These are phyloP conservation scores for Circinella umbellata DNA, from an alignment of 371 early-diverging fungal species.

Conservation along the genomic window DNA sequence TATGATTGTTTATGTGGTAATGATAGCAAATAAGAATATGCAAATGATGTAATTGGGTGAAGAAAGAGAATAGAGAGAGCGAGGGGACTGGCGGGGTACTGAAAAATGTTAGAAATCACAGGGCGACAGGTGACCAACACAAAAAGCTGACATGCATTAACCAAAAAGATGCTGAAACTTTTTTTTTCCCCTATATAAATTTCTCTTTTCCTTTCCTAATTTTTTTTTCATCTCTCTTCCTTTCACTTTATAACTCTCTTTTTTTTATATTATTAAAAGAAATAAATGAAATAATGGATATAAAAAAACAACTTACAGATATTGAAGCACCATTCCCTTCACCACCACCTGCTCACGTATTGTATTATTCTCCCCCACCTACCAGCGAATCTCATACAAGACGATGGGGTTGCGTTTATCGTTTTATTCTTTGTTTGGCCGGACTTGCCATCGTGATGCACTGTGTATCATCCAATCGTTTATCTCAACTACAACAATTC, in stretches of 20 bases:
- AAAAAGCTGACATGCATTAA: slow-evolving; percentile 1
- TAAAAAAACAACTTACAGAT: slow-evolving; percentile 5
- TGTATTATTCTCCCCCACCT: neutral
- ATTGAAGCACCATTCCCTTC: neutral
- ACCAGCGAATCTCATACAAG: slow-evolving; percentile 10
- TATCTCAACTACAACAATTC: slow-evolving; percentile 21
- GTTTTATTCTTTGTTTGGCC: slow-evolving; percentile 29
- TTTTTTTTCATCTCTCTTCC: neutral
- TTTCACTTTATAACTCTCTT: neutral
- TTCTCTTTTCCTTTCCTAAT: slow-evolving; percentile 13
- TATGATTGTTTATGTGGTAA: no score
- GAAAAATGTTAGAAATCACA: no score
- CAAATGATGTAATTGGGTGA: no score
- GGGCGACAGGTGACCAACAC: neutral
- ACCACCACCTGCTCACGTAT: neutral
- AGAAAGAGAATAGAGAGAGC: no score
- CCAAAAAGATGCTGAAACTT: slow-evolving; percentile 5
- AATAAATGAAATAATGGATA: neutral
- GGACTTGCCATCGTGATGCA: slow-evolving; percentile 18
- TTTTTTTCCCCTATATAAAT: slow-evolving; percentile 1
- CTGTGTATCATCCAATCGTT: slow-evolving; percentile 16
- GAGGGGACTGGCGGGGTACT: no score
- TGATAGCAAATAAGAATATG: no score
- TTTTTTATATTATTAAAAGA: no score
- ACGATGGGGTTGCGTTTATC: slow-evolving; percentile 37